Conservation (phyloP, 2,329 filamentous ascomycete species). For the Colletotrichum plurivorum region DNA sequence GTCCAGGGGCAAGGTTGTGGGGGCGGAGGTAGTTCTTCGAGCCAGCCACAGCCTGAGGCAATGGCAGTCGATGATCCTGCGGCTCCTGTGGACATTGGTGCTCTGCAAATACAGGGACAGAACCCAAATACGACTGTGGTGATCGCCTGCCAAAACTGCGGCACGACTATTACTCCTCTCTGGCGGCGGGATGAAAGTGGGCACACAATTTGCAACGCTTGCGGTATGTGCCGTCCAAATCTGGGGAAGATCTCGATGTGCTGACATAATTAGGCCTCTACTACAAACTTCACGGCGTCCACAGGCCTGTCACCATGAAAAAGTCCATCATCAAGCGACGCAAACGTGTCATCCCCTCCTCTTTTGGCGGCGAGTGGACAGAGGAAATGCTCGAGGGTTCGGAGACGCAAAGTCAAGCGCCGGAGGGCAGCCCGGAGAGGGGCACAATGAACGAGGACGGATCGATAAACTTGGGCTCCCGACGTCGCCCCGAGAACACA, state of each 20-base stretch:
- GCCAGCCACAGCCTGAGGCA: constrained; percentile 43
- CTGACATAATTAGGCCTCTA: constrained; percentile 78
- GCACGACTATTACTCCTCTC: constrained; percentile 94
- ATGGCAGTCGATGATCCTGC: constrained; percentile 52
- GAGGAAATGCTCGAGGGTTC: constrained; percentile 64
- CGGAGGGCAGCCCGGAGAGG: constrained; percentile 59
- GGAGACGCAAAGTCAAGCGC: constrained; percentile 57
- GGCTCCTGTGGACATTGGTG: constrained; percentile 65
- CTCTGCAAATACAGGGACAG: constrained; percentile 56
- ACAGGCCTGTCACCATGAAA: constrained; percentile 98
- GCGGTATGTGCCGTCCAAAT: constrained; percentile 74
- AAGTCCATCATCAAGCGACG: constrained; percentile 96
- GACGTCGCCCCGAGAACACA: constrained; percentile 61
- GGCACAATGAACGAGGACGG: constrained; percentile 75
- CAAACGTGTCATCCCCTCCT: constrained; percentile 91
- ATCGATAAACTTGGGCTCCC: constrained; percentile 73
- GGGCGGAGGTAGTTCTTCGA: constrained; percentile 39
- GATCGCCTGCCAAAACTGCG: constrained; percentile 96
- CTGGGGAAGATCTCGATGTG: constrained; percentile 23
- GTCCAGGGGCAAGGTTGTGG: constrained; percentile 62
- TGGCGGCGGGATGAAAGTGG: constrained; percentile 96
- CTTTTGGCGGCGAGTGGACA: constrained; percentile 56
- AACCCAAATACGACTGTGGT: constrained; percentile 73
- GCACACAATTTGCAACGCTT: constrained; percentile 98
- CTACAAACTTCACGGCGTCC: constrained; percentile 94